Evolutionary conservation across 2,329 filamentous ascomycete genomes (phyloP).

Genomic region (Hymenoscyphus fructigenus): DNA sequence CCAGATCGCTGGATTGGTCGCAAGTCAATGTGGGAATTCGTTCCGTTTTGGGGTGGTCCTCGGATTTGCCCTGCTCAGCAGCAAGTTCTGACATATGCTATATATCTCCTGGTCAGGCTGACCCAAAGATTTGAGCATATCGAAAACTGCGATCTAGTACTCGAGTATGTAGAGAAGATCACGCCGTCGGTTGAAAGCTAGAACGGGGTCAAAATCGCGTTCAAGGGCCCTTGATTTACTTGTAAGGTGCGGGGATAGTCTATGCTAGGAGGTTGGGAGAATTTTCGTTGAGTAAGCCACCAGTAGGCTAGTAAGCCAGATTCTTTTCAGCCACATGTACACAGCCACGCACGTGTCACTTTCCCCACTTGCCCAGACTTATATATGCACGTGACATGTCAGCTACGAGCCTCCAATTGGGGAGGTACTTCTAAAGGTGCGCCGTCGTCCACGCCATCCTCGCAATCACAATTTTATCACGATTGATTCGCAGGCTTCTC

Average conservation of each 20-base stretch:
- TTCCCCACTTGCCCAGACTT: too few relatives aligned
- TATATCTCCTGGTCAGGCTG: conserved; percentile 13
- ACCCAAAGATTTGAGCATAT: conserved; percentile 12
- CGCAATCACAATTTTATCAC: too few relatives aligned
- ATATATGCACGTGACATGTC: too few relatives aligned
- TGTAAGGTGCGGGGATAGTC: not conserved
- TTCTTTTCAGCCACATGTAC: too few relatives aligned
- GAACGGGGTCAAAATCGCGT: not conserved
- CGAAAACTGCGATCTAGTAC: conserved; percentile 7
- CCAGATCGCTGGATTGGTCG: conserved; percentile 72
- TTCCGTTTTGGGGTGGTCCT: conserved; percentile 70
- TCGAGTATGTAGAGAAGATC: conserved; percentile 4
- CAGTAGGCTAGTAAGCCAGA: too few relatives aligned
- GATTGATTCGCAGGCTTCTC: too few relatives aligned
- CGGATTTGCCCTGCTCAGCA: conserved; percentile 49
- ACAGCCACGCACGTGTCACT: too few relatives aligned
- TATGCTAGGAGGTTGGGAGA: too few relatives aligned
- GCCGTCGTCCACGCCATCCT: too few relatives aligned
- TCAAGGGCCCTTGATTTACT: not conserved
- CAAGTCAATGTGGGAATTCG: conserved; percentile 68
- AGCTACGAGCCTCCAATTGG: too few relatives aligned
- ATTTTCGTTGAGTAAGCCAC: too few relatives aligned
- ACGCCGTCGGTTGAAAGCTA: not conserved
- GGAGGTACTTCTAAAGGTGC: too few relatives aligned
- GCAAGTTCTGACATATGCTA: conserved; percentile 13